Evolutionary conservation across 164 flowering plant genomes (phyloP), one percentile per base, ranked within the genome.

Genomic region (Vitis rupestris): DNA sequence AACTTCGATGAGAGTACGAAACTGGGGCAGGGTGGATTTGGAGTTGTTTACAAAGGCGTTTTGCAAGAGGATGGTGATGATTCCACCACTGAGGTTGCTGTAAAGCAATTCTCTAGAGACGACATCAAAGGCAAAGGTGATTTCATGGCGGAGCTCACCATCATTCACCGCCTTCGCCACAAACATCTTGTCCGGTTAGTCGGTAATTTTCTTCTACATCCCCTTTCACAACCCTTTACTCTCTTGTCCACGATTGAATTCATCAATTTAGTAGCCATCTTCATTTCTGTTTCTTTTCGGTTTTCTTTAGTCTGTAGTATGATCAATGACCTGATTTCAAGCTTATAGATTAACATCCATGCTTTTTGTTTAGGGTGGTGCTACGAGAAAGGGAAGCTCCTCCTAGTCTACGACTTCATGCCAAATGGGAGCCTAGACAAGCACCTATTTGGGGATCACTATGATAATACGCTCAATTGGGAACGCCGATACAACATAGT

Each of bases 11-110:
- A 81, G 59, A 83, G 73, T 63, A 50, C 49, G 72, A 81, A 73
- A 75, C 78, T 92, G 15, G 97, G 97, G 8, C 81, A 85, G 71
- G 97, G 97, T 10, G 94, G 97, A 17, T 91, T 78, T 65, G 94
- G 97, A 10, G 76, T 81, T 0, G 94, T 91, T 15, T 91, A 84
- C 74, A 89, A 69, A 65, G 94, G 94, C 4, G 50, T 72, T 10
- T 44, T 91, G 67, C 70, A 72, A 0, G 37, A 59, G 15, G 84
- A 76, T 53, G 76, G 80, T 10, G 64, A 71, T 8, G 16, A 12
- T 61, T 12, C 10, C 2, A 17, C 10, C 44, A 10, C 17, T 13
- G 83, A 83, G 59, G 78, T 91, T 0, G 94, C 97, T 1, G 94
- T 89, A 16, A 91, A 91, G 84, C 81, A 77, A 70, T 86, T 91